phyloP scores from a whole-genome alignment of 495 filamentous ascomycete species.

The Coniosporium apollinis region DNA sequence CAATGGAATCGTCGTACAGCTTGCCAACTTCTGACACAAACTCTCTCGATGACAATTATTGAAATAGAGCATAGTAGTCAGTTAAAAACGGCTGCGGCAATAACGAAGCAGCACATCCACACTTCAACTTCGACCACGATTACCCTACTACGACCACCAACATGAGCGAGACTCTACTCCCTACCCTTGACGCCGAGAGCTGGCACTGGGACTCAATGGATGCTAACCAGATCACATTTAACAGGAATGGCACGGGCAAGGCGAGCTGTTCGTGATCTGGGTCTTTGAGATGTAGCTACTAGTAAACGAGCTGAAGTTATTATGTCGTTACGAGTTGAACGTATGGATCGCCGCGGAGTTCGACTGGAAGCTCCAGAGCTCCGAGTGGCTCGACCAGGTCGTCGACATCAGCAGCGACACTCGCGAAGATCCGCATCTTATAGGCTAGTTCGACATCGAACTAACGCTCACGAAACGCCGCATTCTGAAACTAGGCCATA shows the following conservation, averaged over 20 bases:
- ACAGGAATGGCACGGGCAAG: slow-evolving; percentile 18
- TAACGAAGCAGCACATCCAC: too few species aligned
- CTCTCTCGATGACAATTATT: too few species aligned
- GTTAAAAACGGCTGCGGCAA: too few species aligned
- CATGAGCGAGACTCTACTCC: slow-evolving; percentile 6
- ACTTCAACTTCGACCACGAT: neutral
- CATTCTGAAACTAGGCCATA: slow-evolving; percentile 4
- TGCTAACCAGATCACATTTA: slow-evolving; percentile 16
- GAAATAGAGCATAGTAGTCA: too few species aligned
- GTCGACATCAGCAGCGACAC: slow-evolving; percentile 4
- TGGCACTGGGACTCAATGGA: slow-evolving; percentile 11
- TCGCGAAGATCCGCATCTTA: slow-evolving; percentile 7
- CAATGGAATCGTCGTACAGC: too few species aligned
- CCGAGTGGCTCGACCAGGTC: slow-evolving; percentile 7
- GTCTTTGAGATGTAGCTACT: slow-evolving; percentile 1
- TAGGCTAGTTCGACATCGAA: slow-evolving; percentile 17
- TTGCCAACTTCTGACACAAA: too few species aligned
- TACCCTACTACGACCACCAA: neutral
- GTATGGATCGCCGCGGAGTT: slow-evolving; percentile 14
- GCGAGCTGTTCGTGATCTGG: slow-evolving; percentile 5
- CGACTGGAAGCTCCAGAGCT: slow-evolving; percentile 14
- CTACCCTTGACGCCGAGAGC: slow-evolving; percentile 15
- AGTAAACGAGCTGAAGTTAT: slow-evolving; percentile 14
- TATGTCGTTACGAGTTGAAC: slow-evolving; percentile 13
- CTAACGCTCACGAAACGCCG: slow-evolving; percentile 14